Conservation (phyloP, 305 asterid genomes). For the Fraxinus dipetala region DNA sequence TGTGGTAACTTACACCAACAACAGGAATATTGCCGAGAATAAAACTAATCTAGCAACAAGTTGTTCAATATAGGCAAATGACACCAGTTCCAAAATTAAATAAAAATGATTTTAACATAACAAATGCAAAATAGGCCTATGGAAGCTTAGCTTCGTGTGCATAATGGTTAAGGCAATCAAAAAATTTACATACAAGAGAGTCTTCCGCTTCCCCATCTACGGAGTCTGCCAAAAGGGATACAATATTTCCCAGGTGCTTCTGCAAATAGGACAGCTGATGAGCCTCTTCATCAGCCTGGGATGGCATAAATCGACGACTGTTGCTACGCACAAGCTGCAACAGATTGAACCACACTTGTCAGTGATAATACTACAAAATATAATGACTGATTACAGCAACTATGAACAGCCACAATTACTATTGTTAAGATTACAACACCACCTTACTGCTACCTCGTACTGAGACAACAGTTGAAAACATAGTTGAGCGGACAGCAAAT, state of each 20-base stretch:
- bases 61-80: not conserved
- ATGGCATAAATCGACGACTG: constrained; percentile 88
- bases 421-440: not conserved
- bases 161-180: not conserved
- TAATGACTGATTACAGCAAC: not conserved
- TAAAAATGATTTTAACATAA: constrained; percentile 3
- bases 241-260: constrained; percentile 78
- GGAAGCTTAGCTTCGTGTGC: not conserved
- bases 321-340: constrained; percentile 95
- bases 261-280: constrained; percentile 96
- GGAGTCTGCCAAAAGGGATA: constrained; percentile 85
- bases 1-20: not conserved
- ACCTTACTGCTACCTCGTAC: not conserved
- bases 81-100: not conserved
- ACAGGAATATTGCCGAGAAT: not conserved
- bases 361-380: constrained; percentile 6
- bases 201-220: constrained; percentile 78
- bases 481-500: not conserved
- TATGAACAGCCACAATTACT: not conserved
- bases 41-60: not conserved
- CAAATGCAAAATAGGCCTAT: constrained; percentile 14
- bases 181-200: constrained; percentile 47
- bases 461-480: not conserved
- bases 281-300: constrained; percentile 95
- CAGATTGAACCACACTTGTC: constrained; percentile 11